Conservation (phyloP, 257 asterid genomes). For the Handroanthus guayacan region DNA sequence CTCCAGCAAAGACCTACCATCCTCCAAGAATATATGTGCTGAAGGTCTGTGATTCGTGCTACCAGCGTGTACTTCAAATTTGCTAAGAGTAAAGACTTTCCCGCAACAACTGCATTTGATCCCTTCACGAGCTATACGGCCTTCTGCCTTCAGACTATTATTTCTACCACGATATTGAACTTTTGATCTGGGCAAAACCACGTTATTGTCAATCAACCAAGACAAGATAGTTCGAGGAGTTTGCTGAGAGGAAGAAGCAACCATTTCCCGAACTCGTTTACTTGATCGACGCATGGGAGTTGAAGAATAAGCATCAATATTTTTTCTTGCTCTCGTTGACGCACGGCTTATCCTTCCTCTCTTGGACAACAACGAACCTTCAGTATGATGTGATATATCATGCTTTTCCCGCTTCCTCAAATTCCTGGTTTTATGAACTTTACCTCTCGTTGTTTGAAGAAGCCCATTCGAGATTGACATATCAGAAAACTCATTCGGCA, state of each 20-base stretch:
- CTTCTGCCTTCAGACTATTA: slow-evolving; percentile 58
- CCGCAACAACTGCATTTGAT: slow-evolving; percentile 84
- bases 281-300: slow-evolving; percentile 48
- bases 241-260: slow-evolving; percentile 55
- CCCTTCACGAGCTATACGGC: slow-evolving; percentile 83
- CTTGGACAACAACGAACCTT: slow-evolving; percentile 37
- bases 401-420: slow-evolving; percentile 47
- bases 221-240: slow-evolving; percentile 73
- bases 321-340: slow-evolving; percentile 38
- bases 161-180: slow-evolving; percentile 61
- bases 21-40: slow-evolving; percentile 70
- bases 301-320: slow-evolving; percentile 40
- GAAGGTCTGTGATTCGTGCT: slow-evolving; percentile 64
- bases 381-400: slow-evolving; percentile 31
- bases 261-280: slow-evolving; percentile 58
- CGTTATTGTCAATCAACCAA: slow-evolving; percentile 76
- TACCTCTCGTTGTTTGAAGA: slow-evolving; percentile 40
- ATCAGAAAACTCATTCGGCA: slow-evolving; percentile 25
- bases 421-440: slow-evolving; percentile 34
- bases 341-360: slow-evolving; percentile 43
- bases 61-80: slow-evolving; percentile 83
- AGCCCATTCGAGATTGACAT: slow-evolving; percentile 34
- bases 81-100: slow-evolving; percentile 54
- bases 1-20: slow-evolving; percentile 78
- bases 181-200: slow-evolving; percentile 68